phyloP scores from a whole-genome alignment of 1,284 basidiomycete species.

The Marasmius oreades region DNA sequence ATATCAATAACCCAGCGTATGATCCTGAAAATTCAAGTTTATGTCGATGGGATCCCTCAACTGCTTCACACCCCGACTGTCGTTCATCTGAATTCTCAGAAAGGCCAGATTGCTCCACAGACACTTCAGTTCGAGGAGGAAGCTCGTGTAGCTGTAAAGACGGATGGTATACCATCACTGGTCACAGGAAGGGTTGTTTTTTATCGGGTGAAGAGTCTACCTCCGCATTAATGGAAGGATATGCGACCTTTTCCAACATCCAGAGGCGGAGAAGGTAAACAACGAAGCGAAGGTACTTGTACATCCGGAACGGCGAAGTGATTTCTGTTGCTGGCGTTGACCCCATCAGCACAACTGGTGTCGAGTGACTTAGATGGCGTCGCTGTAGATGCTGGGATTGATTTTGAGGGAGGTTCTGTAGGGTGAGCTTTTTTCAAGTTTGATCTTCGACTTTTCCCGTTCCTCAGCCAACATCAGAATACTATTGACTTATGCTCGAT shows the following conservation, averaged over 20 bases:
- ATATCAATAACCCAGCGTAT: constrained; percentile 1
- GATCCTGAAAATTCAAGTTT: constrained; percentile 39
- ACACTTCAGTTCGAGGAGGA: constrained; percentile 62
- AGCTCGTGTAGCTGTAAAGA: constrained; percentile 46
- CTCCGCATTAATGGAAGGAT: constrained; percentile 26
- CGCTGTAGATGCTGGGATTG: constrained; percentile 25
- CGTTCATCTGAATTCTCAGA: constrained; percentile 35
- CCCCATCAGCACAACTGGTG: not conserved
- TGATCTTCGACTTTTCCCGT: not conserved
- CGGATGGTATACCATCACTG: constrained; percentile 67
- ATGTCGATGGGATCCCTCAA: constrained; percentile 61
- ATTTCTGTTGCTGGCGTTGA: constrained; percentile 32
- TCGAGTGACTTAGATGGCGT: constrained; percentile 8
- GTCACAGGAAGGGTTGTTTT: constrained; percentile 47
- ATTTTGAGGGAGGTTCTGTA: constrained; percentile 53
- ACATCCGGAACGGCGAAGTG: constrained; percentile 40
- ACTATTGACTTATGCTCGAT: too few species aligned
- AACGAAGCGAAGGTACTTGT: constrained; percentile 30
- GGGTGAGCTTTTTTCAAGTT: constrained; percentile 30
- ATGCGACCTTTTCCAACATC: constrained; percentile 26
- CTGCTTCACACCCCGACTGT: constrained; percentile 24
- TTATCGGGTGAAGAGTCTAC: constrained; percentile 51
- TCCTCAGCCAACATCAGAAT: too few species aligned
- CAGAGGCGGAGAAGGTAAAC: constrained; percentile 12
- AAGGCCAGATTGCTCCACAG: constrained; percentile 45